A percentile compares a stretch with the other conserved stretches of the same genome.
These are phyloP conservation scores for Monascus purpureus DNA, from an alignment of 495 filamentous ascomycete species.

Conservation along the genomic window DNA sequence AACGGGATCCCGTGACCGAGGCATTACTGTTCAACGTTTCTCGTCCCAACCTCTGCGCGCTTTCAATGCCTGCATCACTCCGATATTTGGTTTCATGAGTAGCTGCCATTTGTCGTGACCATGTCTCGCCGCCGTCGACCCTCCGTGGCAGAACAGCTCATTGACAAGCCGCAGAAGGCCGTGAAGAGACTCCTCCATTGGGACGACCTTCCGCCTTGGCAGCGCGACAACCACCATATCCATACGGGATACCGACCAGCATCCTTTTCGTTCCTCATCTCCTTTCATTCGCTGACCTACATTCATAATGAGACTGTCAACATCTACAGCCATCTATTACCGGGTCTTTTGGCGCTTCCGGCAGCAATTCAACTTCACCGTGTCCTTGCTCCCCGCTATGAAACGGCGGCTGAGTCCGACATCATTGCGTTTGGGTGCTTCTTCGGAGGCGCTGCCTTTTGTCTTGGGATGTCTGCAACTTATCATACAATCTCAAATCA, in stretches of 20 bases:
- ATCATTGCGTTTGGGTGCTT: slow-evolving; percentile 62
- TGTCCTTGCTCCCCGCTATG: slow-evolving; percentile 49
- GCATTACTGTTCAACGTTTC: too few species aligned
- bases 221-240: slow-evolving; percentile 68
- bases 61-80: too few species aligned
- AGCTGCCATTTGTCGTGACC: slow-evolving; percentile 10
- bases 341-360: slow-evolving; percentile 25
- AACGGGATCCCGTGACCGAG: too few species aligned
- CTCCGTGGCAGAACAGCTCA: slow-evolving; percentile 9
- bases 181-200: slow-evolving; percentile 37
- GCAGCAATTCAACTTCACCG: slow-evolving; percentile 30
- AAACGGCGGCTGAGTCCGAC: slow-evolving; percentile 48
- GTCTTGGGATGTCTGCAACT: slow-evolving; percentile 73
- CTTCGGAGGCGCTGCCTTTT: slow-evolving; percentile 60
- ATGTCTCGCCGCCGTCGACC: slow-evolving; percentile 27
- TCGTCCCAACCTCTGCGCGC: too few species aligned
- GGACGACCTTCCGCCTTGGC: slow-evolving; percentile 55
- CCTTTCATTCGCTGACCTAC: slow-evolving; percentile 51
- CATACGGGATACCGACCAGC: slow-evolving; percentile 55
- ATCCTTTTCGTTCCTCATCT: slow-evolving; percentile 49
- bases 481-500: slow-evolving; percentile 64
- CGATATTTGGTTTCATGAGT: too few species aligned
- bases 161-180: slow-evolving; percentile 16
- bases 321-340: slow-evolving; percentile 75
- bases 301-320: slow-evolving; percentile 95